Conservation (phyloP, 768 basidiomycete genomes). For the Mycena alexandri region DNA sequence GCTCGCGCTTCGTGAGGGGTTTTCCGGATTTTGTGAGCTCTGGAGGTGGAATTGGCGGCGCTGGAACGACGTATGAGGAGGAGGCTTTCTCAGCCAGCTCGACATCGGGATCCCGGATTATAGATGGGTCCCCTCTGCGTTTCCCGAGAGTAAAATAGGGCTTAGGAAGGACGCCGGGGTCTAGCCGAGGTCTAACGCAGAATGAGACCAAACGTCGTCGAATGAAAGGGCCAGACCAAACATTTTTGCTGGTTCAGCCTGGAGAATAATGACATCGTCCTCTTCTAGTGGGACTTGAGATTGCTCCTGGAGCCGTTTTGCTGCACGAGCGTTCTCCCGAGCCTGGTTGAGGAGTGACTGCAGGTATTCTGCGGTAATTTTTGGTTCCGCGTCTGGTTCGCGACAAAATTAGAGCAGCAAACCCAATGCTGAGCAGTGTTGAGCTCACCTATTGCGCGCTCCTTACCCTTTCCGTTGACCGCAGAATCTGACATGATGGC, state of each 20-base stretch:
- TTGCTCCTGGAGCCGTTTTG: constrained; percentile 45
- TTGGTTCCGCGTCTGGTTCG: constrained; percentile 56
- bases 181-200: constrained; percentile 71
- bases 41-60: constrained; percentile 73
- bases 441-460: constrained; percentile 52
- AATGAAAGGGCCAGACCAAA: constrained; percentile 2
- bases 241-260: constrained; percentile 35
- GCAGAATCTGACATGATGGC: constrained; percentile 13
- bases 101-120: constrained; percentile 72
- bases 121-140: constrained; percentile 58
- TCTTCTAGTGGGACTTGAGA: constrained; percentile 46
- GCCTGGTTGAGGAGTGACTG: constrained; percentile 75
- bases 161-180: constrained; percentile 73
- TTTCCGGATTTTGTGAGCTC: constrained; percentile 72
- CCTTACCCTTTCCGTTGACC: constrained; percentile 59
- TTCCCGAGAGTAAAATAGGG: constrained; percentile 73
- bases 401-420: constrained; percentile 39
- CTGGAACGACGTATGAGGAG: constrained; percentile 63
- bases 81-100: constrained; percentile 65
- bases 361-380: constrained; percentile 69
- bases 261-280: constrained; percentile 69
- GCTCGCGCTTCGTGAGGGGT: constrained; percentile 77
- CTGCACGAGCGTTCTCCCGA: constrained; percentile 58
- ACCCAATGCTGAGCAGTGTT: background rate
- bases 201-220: constrained; percentile 1